These are phyloP conservation scores for Aspergillus nanangensis DNA, from an alignment of 495 filamentous ascomycete genomes.

Conservation along the genomic window DNA sequence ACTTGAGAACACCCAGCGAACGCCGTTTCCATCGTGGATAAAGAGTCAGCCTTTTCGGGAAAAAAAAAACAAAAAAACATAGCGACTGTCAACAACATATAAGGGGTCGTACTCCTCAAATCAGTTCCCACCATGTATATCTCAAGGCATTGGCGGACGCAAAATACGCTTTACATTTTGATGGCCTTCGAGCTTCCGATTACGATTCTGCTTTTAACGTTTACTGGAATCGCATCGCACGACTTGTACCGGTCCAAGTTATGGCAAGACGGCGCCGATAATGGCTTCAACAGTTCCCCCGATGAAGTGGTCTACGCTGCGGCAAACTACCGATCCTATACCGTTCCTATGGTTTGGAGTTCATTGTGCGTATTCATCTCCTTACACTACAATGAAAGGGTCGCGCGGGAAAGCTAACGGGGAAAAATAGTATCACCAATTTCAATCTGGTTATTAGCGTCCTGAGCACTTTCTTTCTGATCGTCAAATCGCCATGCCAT, in stretches of 20 bases:
- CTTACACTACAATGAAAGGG: too few relatives aligned
- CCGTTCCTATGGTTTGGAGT: conserved; percentile 76
- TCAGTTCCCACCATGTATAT: conserved; percentile 33
- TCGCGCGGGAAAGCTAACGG: neutral
- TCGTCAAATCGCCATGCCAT: conserved; percentile 59
- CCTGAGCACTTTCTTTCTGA: conserved; percentile 51
- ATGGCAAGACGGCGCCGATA: conserved; percentile 75
- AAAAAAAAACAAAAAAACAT: neutral
- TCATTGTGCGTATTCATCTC: too few relatives aligned
- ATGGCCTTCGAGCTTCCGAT: conserved; percentile 66
- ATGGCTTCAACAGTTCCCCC: conserved; percentile 82
- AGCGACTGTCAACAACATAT: too few relatives aligned
- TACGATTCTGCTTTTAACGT: conserved; percentile 64
- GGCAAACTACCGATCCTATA: conserved; percentile 66
- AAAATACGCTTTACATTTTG: conserved; percentile 58
- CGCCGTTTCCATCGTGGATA: neutral
- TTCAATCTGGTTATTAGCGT: conserved; percentile 83
- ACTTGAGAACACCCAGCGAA: neutral
- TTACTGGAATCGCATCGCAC: conserved; percentile 79
- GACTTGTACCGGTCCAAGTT: conserved; percentile 72
- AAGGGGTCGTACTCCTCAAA: neutral
- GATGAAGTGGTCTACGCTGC: conserved; percentile 66
- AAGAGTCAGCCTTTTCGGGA: neutral
- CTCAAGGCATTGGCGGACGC: conserved; percentile 60
- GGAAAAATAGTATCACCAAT: conserved; percentile 47